These are phyloP conservation scores for Themeda triandra DNA, from an alignment of 176 grass and related monocot genomes.

Conservation along the genomic window DNA sequence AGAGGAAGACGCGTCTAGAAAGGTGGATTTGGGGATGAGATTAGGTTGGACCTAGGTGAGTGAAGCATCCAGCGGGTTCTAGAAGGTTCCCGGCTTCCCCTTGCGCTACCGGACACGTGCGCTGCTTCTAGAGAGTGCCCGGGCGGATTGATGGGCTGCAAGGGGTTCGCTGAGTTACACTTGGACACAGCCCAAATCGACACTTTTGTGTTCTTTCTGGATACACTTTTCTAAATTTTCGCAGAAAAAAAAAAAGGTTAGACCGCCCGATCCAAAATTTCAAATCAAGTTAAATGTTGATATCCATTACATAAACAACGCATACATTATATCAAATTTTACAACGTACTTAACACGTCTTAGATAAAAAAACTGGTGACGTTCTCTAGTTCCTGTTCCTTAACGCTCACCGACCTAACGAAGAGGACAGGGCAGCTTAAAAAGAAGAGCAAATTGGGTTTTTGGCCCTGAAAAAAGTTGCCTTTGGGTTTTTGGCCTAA, in stretches of 20 bases:
- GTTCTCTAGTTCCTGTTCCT: too few relatives aligned
- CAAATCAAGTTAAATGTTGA: neutral
- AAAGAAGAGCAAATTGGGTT: too few relatives aligned
- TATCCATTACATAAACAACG: neutral
- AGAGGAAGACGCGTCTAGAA: conserved; percentile 18
- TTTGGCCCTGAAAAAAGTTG: too few relatives aligned
- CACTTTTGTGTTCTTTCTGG: neutral
- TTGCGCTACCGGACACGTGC: conserved; percentile 8
- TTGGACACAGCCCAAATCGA: neutral
- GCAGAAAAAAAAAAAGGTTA: neutral
- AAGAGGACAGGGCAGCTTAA: neutral
- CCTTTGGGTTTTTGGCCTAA: too few relatives aligned
- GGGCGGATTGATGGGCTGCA: neutral
- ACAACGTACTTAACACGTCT: neutral
- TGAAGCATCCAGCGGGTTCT: conserved; percentile 59
- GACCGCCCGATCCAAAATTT: neutral
- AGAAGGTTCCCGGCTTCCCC: conserved; percentile 38
- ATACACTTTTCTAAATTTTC: neutral
- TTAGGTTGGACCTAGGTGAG: conserved; percentile 18
- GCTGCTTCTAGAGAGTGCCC: conserved; percentile 33
- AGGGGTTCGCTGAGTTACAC: neutral
- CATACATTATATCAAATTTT: neutral
- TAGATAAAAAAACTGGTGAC: too few relatives aligned
- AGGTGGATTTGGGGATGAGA: conserved; percentile 7
- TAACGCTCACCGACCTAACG: too few relatives aligned